Percentiles rank a stretch among this genome's conserved stretches.
phyloP scores from a whole-genome alignment of 2,329 filamentous ascomycete genomes.

The Nothophoma quercina region DNA sequence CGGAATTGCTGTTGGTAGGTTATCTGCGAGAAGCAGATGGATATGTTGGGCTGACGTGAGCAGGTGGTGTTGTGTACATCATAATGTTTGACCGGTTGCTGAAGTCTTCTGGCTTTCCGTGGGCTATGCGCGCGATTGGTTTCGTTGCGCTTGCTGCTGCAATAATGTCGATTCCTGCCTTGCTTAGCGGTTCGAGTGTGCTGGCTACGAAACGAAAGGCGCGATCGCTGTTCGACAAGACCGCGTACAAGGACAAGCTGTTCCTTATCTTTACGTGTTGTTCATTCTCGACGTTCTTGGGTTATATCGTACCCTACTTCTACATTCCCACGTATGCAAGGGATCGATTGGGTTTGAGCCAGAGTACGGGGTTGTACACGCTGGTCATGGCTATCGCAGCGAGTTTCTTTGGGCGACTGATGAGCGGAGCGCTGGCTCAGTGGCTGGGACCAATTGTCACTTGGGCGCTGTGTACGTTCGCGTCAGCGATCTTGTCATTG shows the following conservation, averaged over 20 bases:
- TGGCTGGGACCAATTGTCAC: slow-evolving; percentile 43
- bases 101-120: slow-evolving; percentile 41
- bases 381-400: slow-evolving; percentile 43
- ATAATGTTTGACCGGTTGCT: slow-evolving; percentile 45
- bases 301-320: slow-evolving; percentile 50
- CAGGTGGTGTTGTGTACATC: slow-evolving; percentile 48
- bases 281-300: slow-evolving; percentile 46
- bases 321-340: slow-evolving; percentile 48
- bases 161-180: slow-evolving; percentile 44
- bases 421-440: slow-evolving; percentile 41
- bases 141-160: slow-evolving; percentile 44
- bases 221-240: slow-evolving; percentile 43
- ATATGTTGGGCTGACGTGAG: slow-evolving; percentile 12
- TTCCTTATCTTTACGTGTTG: slow-evolving; percentile 47
- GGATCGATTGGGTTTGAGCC: slow-evolving; percentile 38
- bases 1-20: slow-evolving; percentile 49
- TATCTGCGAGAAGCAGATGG: not conserved
- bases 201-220: slow-evolving; percentile 40
- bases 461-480: slow-evolving; percentile 42
- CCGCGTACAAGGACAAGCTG: slow-evolving; percentile 42
- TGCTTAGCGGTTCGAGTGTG: slow-evolving; percentile 41
- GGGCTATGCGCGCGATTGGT: slow-evolving; percentile 47
- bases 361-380: slow-evolving; percentile 43
- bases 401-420: slow-evolving; percentile 47
- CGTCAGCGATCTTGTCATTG: slow-evolving; percentile 39